These are phyloP conservation scores for Chamaenerion angustifolium DNA, from an alignment of 345 rosid genomes.

Conservation along the genomic window DNA sequence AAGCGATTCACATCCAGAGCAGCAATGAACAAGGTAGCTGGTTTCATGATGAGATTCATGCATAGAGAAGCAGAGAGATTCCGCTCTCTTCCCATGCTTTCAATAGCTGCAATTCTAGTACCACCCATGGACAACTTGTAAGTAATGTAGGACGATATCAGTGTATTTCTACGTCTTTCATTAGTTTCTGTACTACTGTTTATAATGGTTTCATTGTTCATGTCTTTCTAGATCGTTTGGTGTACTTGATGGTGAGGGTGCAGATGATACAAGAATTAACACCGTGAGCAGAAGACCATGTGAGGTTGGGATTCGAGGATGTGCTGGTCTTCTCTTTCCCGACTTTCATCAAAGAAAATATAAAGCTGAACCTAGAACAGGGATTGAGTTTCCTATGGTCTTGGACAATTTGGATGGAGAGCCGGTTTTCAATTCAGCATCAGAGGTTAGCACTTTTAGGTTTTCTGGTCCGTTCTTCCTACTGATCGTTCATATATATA, in stretches of 20 bases:
- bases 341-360: slow-evolving; percentile 35
- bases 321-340: slow-evolving; percentile 31
- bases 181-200: background rate
- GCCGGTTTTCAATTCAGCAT: slow-evolving; percentile 24
- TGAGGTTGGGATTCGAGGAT: slow-evolving; percentile 32
- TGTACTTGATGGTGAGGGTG: slow-evolving; percentile 23
- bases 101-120: slow-evolving; percentile 51
- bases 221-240: slow-evolving; percentile 31
- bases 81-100: slow-evolving; percentile 41
- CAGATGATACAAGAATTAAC: slow-evolving; percentile 21
- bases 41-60: slow-evolving; percentile 30
- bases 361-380: slow-evolving; percentile 63
- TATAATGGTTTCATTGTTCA: background rate
- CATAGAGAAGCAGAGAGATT: slow-evolving; percentile 46
- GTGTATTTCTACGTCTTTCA: slow-evolving; percentile 1
- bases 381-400: slow-evolving; percentile 64
- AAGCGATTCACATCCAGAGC: slow-evolving; percentile 18
- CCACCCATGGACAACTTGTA: slow-evolving; percentile 51
- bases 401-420: slow-evolving; percentile 29
- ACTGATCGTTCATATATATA: background rate
- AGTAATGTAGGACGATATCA: slow-evolving; percentile 16
- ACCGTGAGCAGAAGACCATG: slow-evolving; percentile 38
- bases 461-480: background rate
- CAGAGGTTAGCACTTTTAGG: slow-evolving; percentile 39
- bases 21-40: slow-evolving; percentile 27